A percentile compares a stretch with the other conserved stretches of the same genome.
Evolutionary conservation across 768 basidiomycete genomes (phyloP).

Genomic region (Tephrocybe rancida): DNA sequence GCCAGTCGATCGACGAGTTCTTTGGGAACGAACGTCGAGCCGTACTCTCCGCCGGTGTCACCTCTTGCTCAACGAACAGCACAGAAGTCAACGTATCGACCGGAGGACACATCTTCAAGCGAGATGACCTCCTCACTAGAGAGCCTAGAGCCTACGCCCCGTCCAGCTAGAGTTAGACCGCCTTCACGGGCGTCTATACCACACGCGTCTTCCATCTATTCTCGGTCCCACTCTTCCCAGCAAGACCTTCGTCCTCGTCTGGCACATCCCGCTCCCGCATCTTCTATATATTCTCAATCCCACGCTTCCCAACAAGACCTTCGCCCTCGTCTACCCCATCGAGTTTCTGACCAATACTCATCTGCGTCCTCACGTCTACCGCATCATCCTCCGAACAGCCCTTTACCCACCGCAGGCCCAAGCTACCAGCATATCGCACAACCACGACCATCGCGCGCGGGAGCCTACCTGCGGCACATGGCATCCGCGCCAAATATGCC

Average conservation of each 20-base stretch:
- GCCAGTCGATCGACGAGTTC: conserved; percentile 23
- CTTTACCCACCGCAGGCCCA: conserved; percentile 28
- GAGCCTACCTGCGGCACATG: conserved; percentile 76
- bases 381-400: conserved; percentile 21
- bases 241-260: not conserved
- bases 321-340: conserved; percentile 13
- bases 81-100: conserved; percentile 14
- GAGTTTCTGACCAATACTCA: conserved; percentile 12
- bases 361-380: conserved; percentile 13
- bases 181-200: conserved; percentile 16
- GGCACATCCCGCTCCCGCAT: too few species aligned
- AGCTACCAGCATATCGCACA: conserved; percentile 24
- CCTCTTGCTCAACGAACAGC: conserved; percentile 27
- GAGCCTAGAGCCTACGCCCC: conserved; percentile 31
- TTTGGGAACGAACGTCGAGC: conserved; percentile 12
- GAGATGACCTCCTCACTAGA: conserved; percentile 36
- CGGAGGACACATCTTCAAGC: conserved; percentile 17
- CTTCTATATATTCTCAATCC: conserved; percentile 3
- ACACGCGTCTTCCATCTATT: conserved; percentile 2
- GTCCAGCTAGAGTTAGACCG: conserved; percentile 14
- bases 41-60: conserved; percentile 33
- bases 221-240: conserved; percentile 11
- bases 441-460: conserved; percentile 55
- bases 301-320: conserved; percentile 14
- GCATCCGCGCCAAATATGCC: conserved; percentile 54